A percentile compares a stretch with the other conserved stretches of the same genome.
phyloP scores from a whole-genome alignment of 179 eudicot species.

The Silene coronaria region DNA sequence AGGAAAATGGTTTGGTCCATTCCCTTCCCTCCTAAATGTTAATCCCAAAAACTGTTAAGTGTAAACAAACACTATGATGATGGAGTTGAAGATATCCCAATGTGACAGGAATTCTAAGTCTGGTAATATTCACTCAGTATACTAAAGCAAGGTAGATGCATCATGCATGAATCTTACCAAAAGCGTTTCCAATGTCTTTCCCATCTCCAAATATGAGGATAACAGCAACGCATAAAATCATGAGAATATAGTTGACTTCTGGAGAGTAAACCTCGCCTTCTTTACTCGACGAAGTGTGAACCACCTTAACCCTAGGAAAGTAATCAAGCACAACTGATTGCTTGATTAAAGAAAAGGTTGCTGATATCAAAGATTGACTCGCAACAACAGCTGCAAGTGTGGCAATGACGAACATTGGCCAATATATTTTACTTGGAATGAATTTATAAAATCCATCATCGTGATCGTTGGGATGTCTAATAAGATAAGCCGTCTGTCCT shows the following conservation, averaged over 20 bases:
- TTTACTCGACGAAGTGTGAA: constrained; percentile 57
- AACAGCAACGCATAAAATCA: constrained; percentile 59
- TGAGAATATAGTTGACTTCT: constrained; percentile 59
- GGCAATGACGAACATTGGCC: constrained; percentile 69
- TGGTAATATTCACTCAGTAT: background rate
- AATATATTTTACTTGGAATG: constrained; percentile 50
- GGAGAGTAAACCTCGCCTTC: constrained; percentile 79
- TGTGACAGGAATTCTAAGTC: background rate
- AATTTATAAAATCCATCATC: constrained; percentile 57
- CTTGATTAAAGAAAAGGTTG: constrained; percentile 64
- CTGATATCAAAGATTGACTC: constrained; percentile 70
- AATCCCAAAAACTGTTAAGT: no score
- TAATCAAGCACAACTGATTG: constrained; percentile 59
- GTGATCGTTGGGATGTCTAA: constrained; percentile 44
- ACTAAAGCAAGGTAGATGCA: background rate
- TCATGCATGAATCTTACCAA: constrained; percentile 37
- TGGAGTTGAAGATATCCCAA: background rate
- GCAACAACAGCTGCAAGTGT: constrained; percentile 69
- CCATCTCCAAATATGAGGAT: constrained; percentile 58
- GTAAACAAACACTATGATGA: background rate
- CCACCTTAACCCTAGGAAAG: constrained; percentile 64
- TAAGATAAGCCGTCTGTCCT: constrained; percentile 66
- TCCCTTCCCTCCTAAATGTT: no score
- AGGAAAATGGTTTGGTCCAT: no score
- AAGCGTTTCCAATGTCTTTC: constrained; percentile 62